Conservation (phyloP, 768 basidiomycete species). For the Phaffia tasmanica region DNA sequence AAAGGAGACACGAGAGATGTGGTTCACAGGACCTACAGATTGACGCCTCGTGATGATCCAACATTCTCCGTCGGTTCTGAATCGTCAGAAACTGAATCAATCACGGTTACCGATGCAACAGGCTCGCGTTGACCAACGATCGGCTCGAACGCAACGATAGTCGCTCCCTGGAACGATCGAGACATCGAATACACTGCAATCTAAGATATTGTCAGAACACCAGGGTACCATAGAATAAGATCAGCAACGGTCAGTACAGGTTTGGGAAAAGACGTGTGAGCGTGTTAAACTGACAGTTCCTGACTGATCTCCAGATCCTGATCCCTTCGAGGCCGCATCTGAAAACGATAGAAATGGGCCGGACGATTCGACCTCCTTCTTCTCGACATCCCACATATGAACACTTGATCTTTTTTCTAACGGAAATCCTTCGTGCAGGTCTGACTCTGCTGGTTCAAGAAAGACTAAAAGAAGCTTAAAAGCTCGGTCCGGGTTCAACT, state of each 20-base stretch:
- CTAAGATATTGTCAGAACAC: not conserved
- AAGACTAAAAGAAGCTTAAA: not conserved
- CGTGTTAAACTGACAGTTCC: not conserved
- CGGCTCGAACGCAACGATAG: not conserved
- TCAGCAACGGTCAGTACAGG: too few relatives aligned
- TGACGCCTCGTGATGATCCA: not conserved
- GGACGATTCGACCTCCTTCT: not conserved
- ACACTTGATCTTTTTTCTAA: too few relatives aligned
- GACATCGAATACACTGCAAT: conserved; percentile 7
- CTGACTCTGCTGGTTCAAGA: not conserved
- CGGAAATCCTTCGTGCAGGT: not conserved
- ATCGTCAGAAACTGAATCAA: too few relatives aligned
- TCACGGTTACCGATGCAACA: not conserved
- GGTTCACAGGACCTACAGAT: not conserved
- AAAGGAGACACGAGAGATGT: not conserved
- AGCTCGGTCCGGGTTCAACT: not conserved
- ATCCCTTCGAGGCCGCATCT: not conserved
- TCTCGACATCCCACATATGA: conserved; percentile 3
- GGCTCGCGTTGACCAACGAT: too few relatives aligned
- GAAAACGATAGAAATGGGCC: not conserved
- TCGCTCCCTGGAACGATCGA: not conserved
- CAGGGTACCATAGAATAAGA: too few relatives aligned
- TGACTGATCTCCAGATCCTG: not conserved
- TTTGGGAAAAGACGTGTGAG: too few relatives aligned
- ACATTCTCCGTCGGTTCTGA: not conserved